phyloP scores from a whole-genome alignment of 2,329 filamentous ascomycete species.

The Colletotrichum agaves region DNA sequence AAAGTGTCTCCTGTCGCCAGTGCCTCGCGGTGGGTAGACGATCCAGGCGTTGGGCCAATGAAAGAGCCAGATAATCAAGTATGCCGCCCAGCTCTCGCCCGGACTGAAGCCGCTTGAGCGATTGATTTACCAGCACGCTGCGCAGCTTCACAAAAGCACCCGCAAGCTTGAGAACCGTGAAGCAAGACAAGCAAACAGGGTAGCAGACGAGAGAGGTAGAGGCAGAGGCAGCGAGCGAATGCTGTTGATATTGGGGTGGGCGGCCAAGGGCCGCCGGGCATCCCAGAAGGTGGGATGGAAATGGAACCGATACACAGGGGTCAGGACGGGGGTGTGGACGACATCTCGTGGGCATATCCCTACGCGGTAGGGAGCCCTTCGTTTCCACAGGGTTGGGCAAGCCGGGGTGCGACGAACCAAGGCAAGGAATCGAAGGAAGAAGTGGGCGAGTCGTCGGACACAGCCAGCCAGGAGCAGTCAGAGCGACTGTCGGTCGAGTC shows the following conservation, averaged over 20 bases:
- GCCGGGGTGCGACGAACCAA: conserved; percentile 35
- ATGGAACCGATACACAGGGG: conserved; percentile 34
- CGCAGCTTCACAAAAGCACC: not conserved
- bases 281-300: conserved; percentile 35
- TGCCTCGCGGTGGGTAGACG: not conserved
- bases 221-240: not conserved
- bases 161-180: not conserved
- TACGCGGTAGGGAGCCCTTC: conserved; percentile 32
- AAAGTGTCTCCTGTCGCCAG: not conserved
- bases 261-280: conserved; percentile 23
- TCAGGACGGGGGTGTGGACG: conserved; percentile 34
- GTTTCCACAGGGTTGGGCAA: conserved; percentile 37
- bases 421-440: conserved; percentile 36
- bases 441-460: conserved; percentile 28
- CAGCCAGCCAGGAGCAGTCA: conserved; percentile 11
- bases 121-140: not conserved
- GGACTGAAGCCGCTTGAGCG: not conserved
- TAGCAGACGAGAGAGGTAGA: not conserved
- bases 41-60: not conserved
- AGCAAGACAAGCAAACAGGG: not conserved
- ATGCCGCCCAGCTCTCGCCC: not conserved
- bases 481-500: not conserved
- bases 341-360: conserved; percentile 35
- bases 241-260: conserved; percentile 36
- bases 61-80: not conserved